Evolutionary conservation across 768 basidiomycete genomes (phyloP).

Genomic region (Omphalotus guepiniiformis): DNA sequence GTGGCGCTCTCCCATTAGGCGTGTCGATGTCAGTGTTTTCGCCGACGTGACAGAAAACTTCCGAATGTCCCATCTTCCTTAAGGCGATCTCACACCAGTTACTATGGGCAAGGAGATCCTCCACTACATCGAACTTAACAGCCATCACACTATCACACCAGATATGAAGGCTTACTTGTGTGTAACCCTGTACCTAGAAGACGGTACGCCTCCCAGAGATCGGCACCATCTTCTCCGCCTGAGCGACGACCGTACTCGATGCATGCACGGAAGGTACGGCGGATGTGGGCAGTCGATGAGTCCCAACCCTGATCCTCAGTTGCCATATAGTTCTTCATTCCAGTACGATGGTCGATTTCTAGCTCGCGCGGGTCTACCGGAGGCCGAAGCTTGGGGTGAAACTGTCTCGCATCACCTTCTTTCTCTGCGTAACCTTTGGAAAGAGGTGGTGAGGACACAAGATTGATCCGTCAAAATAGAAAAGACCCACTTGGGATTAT

Average conservation of each 20-base stretch:
- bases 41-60: slow-evolving; percentile 81
- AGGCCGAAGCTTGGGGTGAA: slow-evolving; percentile 68
- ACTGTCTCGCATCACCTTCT: slow-evolving; percentile 67
- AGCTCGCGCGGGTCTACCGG: slow-evolving; percentile 71
- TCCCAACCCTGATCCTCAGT: slow-evolving; percentile 67
- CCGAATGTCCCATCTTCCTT: slow-evolving; percentile 59
- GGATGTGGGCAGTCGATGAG: slow-evolving; percentile 65
- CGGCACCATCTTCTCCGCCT: slow-evolving; percentile 45
- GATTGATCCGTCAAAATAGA: neutral
- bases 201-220: slow-evolving; percentile 65
- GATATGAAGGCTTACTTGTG: slow-evolving; percentile 30
- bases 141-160: neutral
- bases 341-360: slow-evolving; percentile 69
- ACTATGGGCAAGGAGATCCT: slow-evolving; percentile 74
- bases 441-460: neutral
- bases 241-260: slow-evolving; percentile 65
- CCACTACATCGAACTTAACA: slow-evolving; percentile 28
- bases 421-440: slow-evolving; percentile 61
- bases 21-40: slow-evolving; percentile 52
- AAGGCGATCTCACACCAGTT: slow-evolving; percentile 79
- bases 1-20: slow-evolving; percentile 52
- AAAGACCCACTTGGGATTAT: slow-evolving; percentile 60
- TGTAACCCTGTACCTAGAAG: slow-evolving; percentile 66
- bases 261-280: slow-evolving; percentile 57
- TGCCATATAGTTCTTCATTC: slow-evolving; percentile 89